phyloP scores from a whole-genome alignment of 305 asterid genomes.

The Fraxinus sp. region DNA sequence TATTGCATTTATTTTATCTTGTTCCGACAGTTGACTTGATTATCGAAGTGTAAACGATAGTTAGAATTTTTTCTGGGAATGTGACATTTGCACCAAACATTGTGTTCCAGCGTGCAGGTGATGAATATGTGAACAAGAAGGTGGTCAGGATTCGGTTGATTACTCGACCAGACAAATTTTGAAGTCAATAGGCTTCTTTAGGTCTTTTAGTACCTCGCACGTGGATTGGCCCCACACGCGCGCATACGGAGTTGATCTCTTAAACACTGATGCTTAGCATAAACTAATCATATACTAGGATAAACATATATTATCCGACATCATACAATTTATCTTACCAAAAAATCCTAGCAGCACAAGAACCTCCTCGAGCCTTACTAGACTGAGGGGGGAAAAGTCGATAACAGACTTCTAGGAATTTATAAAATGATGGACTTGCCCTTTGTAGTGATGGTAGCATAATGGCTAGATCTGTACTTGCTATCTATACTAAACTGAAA shows the following conservation, averaged over 20 bases:
- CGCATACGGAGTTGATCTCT: too few relatives aligned
- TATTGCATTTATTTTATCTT: too few relatives aligned
- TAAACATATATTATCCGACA: not conserved
- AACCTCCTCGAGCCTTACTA: not conserved
- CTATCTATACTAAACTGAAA: not conserved
- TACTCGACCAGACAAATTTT: too few relatives aligned
- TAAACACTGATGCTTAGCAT: too few relatives aligned
- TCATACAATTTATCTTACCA: not conserved
- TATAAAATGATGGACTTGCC: not conserved
- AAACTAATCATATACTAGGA: too few relatives aligned
- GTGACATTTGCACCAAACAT: not conserved
- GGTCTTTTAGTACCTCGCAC: not conserved
- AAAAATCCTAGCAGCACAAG: not conserved
- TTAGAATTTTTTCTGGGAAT: not conserved
- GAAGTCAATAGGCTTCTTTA: not conserved
- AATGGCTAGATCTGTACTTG: conserved; percentile 3
- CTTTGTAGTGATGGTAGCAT: not conserved
- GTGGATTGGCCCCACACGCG: not conserved
- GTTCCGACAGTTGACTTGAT: not conserved
- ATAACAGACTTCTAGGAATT: not conserved
- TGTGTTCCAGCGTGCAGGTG: not conserved
- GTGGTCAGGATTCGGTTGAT: too few relatives aligned
- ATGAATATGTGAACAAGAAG: not conserved
- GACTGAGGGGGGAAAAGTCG: not conserved
- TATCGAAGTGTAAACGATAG: too few relatives aligned